phyloP scores from a whole-genome alignment of 108 stramenopile genomes.

The Skeletonema marinoi region DNA sequence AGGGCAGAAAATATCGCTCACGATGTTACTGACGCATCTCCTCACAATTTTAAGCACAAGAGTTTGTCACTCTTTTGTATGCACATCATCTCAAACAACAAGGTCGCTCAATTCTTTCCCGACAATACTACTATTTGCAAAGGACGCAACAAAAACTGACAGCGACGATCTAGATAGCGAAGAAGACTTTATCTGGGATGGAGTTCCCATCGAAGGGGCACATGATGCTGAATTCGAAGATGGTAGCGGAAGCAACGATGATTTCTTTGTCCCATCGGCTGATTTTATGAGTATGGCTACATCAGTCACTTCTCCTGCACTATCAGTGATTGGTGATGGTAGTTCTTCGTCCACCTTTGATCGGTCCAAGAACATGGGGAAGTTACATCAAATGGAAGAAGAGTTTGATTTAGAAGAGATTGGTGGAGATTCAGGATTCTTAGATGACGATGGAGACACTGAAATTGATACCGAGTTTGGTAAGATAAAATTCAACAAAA shows the following conservation, averaged over 20 bases:
- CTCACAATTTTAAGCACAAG: neutral
- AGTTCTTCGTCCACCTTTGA: conserved; percentile 1
- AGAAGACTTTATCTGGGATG: conserved; percentile 16
- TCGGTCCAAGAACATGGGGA: conserved; percentile 1
- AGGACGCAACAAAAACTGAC: neutral
- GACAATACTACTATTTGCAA: neutral
- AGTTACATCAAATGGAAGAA: conserved; percentile 6
- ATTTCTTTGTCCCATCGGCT: conserved; percentile 17
- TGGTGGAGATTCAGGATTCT: conserved; percentile 26
- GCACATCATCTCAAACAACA: neutral
- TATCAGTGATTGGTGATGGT: neutral
- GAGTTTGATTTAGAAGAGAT: conserved; percentile 24
- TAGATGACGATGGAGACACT: neutral
- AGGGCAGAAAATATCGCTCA: neutral
- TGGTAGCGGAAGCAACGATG: neutral
- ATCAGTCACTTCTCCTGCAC: conserved; percentile 13
- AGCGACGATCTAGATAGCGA: neutral
- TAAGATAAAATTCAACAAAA: neutral
- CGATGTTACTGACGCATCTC: neutral
- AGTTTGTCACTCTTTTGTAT: neutral
- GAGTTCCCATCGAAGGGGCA: conserved; percentile 10
- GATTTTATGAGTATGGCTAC: conserved; percentile 13
- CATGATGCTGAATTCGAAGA: conserved; percentile 28
- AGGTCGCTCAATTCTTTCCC: neutral
- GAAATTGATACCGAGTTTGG: neutral